phyloP scores from a whole-genome alignment of 2,329 filamentous ascomycete species.

The Xylariaceae sp. region DNA sequence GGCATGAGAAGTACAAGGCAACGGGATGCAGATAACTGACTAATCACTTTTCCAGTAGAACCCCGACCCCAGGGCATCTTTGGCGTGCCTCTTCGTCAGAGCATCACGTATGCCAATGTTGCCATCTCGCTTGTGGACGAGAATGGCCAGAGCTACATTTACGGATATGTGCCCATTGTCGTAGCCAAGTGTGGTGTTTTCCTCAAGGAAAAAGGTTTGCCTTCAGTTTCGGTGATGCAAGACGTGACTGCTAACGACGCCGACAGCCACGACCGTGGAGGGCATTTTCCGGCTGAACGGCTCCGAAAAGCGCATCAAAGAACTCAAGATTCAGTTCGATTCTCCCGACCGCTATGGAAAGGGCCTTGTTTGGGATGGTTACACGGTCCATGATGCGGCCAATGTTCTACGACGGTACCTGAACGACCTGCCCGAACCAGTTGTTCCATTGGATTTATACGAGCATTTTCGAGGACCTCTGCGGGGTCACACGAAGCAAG shows the following conservation, averaged over 20 bases:
- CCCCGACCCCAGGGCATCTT: slow-evolving; percentile 71
- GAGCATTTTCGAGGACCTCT: slow-evolving; percentile 84
- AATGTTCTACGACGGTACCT: slow-evolving; percentile 94
- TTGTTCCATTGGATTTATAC: slow-evolving; percentile 91
- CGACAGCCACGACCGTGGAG: slow-evolving; percentile 80
- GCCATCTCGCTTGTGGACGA: slow-evolving; percentile 94
- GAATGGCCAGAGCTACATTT: slow-evolving; percentile 91
- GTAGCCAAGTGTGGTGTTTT: slow-evolving; percentile 98
- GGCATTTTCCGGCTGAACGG: slow-evolving; percentile 95
- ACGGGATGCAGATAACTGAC: slow-evolving; percentile 14
- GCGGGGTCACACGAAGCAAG: slow-evolving; percentile 63
- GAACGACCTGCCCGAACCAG: slow-evolving; percentile 92
- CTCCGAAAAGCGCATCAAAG: slow-evolving; percentile 97
- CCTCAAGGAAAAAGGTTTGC: slow-evolving; percentile 90
- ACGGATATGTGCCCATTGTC: slow-evolving; percentile 96
- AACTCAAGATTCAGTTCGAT: slow-evolving; percentile 86
- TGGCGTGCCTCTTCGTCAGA: slow-evolving; percentile 85
- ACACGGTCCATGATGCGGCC: slow-evolving; percentile 96
- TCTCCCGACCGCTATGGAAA: slow-evolving; percentile 95
- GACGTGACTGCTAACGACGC: slow-evolving; percentile 24
- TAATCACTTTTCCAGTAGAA: slow-evolving; percentile 35
- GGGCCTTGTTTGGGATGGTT: slow-evolving; percentile 92
- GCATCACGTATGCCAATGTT: slow-evolving; percentile 96
- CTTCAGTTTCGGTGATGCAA: slow-evolving; percentile 6
- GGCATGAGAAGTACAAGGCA: slow-evolving; percentile 9